These are phyloP conservation scores for Martensiomyces pterosporus DNA, from an alignment of 192 early-diverging fungal species.

Conservation along the genomic window DNA sequence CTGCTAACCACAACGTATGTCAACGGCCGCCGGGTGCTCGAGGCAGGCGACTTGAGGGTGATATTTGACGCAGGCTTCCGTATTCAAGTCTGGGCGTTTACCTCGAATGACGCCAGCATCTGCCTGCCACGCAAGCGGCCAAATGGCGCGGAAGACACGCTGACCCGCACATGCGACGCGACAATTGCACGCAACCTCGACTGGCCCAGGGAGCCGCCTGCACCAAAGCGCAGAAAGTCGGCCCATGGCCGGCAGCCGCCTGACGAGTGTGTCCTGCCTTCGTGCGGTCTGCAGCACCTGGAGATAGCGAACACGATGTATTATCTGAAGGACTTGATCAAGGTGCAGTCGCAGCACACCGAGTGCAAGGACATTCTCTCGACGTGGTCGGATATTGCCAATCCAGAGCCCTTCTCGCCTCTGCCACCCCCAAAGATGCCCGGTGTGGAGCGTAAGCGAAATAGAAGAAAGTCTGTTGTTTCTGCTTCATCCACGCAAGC, in stretches of 20 bases:
- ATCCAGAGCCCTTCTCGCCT: conserved; percentile 1
- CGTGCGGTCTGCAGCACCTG: conserved; percentile 27
- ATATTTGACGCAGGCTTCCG: conserved; percentile 22
- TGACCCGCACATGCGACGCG: conserved; percentile 21
- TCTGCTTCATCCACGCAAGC: no score
- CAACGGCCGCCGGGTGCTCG: conserved; percentile 39
- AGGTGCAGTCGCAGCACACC: conserved; percentile 8
- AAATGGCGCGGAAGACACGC: conserved; percentile 21
- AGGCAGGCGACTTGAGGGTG: conserved; percentile 32
- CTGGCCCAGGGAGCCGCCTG: conserved; percentile 23
- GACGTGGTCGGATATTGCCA: conserved; percentile 10
- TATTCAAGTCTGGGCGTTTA: conserved; percentile 43
- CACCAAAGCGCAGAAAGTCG: conserved; percentile 32
- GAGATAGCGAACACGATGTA: conserved; percentile 36
- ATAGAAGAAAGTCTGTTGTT: no score
- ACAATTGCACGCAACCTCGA: conserved; percentile 41
- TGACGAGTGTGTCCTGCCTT: conserved; percentile 39
- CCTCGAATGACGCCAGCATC: conserved; percentile 16
- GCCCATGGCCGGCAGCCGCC: conserved; percentile 29
- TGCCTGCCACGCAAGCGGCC: conserved; percentile 37
- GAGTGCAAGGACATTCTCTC: conserved; percentile 2
- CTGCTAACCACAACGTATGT: conserved; percentile 29
- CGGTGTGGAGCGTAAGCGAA: no score
- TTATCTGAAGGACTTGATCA: conserved; percentile 20
- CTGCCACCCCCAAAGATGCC: background rate